Base-by-base conservation (phyloP, 2,329 filamentous ascomycete species). In the Ophiognomonia clavigignenti-juglandacearum region DNA sequence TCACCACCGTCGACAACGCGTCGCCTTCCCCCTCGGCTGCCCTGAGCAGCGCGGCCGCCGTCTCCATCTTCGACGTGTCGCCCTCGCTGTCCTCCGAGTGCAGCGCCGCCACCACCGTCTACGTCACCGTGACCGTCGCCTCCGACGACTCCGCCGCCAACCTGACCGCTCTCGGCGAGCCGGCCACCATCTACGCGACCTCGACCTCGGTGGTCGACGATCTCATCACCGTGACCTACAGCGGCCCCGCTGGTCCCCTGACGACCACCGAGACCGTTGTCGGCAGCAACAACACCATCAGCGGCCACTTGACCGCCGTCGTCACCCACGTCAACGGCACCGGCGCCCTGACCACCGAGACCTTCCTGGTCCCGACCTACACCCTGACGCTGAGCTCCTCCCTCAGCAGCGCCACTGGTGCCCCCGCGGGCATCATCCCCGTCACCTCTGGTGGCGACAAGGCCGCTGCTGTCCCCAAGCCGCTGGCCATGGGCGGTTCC, bases 391-490 rank as follows among this genome's bases (percentile, higher is more conserved):
- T 53, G 14, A 57, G 53, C 22, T 52, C 53, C 8, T 29, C 51
- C 36, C 47, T 39, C 20, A 47, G 45, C 9, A 53, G 51, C 9
- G 46, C 53, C 23, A 54, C 44, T 45, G 13, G 38, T 35, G 27
- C 26, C 52, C 38, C 43, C 47, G 14, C 35, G 31, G 24, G 57
- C 61, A 24, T 49, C 65, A n/a, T n/a, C n/a, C n/a, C n/a, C 43
- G 52, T 63, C 39, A 54, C 61, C 39, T 68, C 66, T 22, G 60
- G 57, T 23, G 62, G 58, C 4, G 58, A 53, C 47, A 66, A 64
- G 58, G 60, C 60, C 48, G 57, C 60, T 2, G 57, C 62, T 47
- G n/a, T n/a, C n/a, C 63, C 59, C 27, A 51, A 53, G 41, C 48
- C 48, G 3, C 13, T 51, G 34, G 54, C 58, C 46, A 64, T 57